Conservation (phyloP, 2,329 filamentous ascomycete genomes). For the Penicillium corylophilum region DNA sequence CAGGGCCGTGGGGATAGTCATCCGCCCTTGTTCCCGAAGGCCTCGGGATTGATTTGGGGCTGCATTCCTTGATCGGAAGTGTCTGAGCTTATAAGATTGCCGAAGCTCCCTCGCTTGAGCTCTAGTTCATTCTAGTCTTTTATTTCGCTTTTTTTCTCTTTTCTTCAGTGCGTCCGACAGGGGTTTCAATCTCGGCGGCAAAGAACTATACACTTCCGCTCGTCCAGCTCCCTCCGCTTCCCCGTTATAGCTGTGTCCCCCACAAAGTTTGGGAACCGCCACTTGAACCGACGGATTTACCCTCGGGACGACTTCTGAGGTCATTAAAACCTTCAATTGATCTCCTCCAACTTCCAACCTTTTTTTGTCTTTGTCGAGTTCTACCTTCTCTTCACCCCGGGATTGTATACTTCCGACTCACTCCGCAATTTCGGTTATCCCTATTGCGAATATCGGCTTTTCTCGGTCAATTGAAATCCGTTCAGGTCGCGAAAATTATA, state of each 20-base stretch:
- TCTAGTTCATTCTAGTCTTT: conserved; percentile 2
- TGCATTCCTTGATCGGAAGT: conserved; percentile 4
- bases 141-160: background rate
- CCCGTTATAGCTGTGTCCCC: conserved; percentile 33
- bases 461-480: conserved; percentile 1
- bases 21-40: conserved; percentile 28
- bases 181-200: background rate
- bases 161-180: background rate
- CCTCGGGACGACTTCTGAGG: conserved; percentile 2
- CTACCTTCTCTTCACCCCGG: conserved; percentile 12
- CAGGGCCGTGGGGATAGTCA: conserved; percentile 13
- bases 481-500: background rate
- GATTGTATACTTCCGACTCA: conserved; percentile 36
- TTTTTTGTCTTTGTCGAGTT: conserved; percentile 1
- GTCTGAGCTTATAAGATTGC: conserved; percentile 15
- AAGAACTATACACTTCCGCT: conserved; percentile 31
- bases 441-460: background rate
- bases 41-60: conserved; percentile 23
- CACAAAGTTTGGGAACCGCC: conserved; percentile 25
- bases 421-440: conserved; percentile 31
- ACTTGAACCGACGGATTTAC: conserved; percentile 25
- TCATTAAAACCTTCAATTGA: background rate
- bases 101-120: conserved; percentile 8
- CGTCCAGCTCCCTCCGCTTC: conserved; percentile 40
- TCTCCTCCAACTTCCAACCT: background rate